Percentiles rank a stretch among this genome's conserved stretches.
phyloP scores from a whole-genome alignment of 768 basidiomycete species.

The Lactarius tabidus region DNA sequence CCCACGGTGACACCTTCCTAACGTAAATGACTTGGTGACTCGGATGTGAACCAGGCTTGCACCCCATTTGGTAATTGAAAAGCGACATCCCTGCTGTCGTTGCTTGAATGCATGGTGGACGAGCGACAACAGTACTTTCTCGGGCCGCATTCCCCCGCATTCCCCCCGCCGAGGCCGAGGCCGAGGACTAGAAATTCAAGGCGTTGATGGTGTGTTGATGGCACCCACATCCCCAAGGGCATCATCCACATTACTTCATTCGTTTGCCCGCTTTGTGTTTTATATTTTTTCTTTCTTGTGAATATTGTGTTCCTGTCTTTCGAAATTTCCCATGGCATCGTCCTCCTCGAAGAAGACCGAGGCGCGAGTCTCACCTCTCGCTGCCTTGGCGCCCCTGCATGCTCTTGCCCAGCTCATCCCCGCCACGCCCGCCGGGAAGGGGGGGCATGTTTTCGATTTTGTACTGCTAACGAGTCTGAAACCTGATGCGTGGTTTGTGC shows the following conservation, averaged over 20 bases:
- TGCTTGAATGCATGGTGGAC: neutral
- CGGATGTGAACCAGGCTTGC: slow-evolving; percentile 1
- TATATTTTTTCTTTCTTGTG: slow-evolving; percentile 12
- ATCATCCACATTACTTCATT: neutral
- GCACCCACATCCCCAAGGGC: too few relatives aligned
- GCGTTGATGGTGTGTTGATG: too few relatives aligned
- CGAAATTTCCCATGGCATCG: slow-evolving; percentile 6
- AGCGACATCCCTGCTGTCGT: neutral
- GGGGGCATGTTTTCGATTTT: neutral
- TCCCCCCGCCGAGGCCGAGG: neutral
- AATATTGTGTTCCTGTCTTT: neutral
- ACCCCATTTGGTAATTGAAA: neutral
- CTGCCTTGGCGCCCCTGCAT: slow-evolving; percentile 15
- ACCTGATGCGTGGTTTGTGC: slow-evolving; percentile 12
- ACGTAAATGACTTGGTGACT: neutral
- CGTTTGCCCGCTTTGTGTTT: neutral
- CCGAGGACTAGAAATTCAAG: neutral
- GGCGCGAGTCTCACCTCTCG: slow-evolving; percentile 1
- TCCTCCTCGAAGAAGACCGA: slow-evolving; percentile 1
- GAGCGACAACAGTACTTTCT: neutral
- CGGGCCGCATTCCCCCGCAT: neutral
- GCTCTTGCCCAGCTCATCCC: slow-evolving; percentile 12
- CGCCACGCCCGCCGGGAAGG: neutral
- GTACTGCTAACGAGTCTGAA: slow-evolving; percentile 13
- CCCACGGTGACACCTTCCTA: neutral